Evolutionary conservation across 2,329 filamentous ascomycete genomes (phyloP), one percentile per base, ranked within the genome.

Genomic region (Colletotrichum camelliae): DNA sequence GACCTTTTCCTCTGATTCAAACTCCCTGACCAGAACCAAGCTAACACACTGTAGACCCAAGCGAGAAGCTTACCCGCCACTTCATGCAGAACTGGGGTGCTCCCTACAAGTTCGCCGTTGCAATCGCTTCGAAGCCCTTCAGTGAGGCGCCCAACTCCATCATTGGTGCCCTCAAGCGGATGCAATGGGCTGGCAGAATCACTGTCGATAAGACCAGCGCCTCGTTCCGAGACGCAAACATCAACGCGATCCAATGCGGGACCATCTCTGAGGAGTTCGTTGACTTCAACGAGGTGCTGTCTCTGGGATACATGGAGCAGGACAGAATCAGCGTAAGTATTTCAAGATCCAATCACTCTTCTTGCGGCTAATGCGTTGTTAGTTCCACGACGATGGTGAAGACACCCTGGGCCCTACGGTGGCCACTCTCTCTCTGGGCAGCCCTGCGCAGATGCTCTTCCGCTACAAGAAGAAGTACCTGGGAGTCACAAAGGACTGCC

Each of bases 351-450:
- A 8, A 27, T 27, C 18, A 61, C 13, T 27, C 33, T 57, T 24
- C 27, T 62, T 13, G 4, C 18, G 24, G 69, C 31, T 21, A 16
- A 61, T 27, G 16, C n/a, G 33, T 65, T 13, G 78, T n/a, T 52
- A 91, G 85, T 93, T 89, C 78, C 92, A 94, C 74, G 92, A 94
- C 73, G 93, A 94, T 77, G 93, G 93, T 6, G 93, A 94, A 79
- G 84, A 83, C 12, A 90, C 91, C 5, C 84, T 94, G 1, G 92
- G 92, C 0, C 90, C 91, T 0, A 91, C 89, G 0, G 91, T 94
- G 8, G 91, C 91, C 0, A 92, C 92, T 0, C 83, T 92, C 8
- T 92, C 91, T 2, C 85, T 94, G 0, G 92, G 92, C 2, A 88
- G 87, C 0, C 87, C 89, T 0, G 89, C 91, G 0, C 84, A 83